Evolutionary conservation across 768 basidiomycete genomes (phyloP), one percentile per base, ranked within the genome.

Genomic region (Roridomyces roridus): DNA sequence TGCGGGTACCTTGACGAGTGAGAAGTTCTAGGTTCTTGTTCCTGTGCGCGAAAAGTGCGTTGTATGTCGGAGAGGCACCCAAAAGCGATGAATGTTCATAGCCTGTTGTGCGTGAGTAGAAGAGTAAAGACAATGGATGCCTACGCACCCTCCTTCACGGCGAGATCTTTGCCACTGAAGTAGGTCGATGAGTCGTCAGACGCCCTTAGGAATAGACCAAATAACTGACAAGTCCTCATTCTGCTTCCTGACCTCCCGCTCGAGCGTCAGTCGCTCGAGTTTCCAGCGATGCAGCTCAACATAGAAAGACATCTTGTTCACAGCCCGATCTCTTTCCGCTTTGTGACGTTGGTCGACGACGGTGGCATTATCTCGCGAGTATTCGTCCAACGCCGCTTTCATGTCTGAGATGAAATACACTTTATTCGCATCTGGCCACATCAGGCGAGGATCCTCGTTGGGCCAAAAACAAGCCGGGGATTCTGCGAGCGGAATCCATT

Each of bases 1-100:
- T 23, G 23, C 17, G 51, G 74, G 36, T 44, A 83, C 85, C 85
- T 8, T 36, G 5, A 12, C 60, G 40, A 1, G 51, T 61, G 15
- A 86, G 65, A 2, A 29, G 7, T 55, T 87, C 82, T 2, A 82
- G 43, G 14, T 76, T 62, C 5, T 57, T 70, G 23, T 56, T 75
- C 66, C 79, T 81, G 34, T 67, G 62, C 2, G 71, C 60, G 48
- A 74, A 70, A 20, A 85, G 65, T 6, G 64, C 39, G 2, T 75
- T 74, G 63, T 77, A 87, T 3, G 74, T 56, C 3, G 71, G 72
- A 4, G 72, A 69, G 15, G 44, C 52, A 12, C 70, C 69, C 29
- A 80, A 28, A 21, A 88, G 67, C 57, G 85, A 78, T 23, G 57
- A 61, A 14, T 69, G 62, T 1, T 72, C 55, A 76, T 81, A 86